Percentiles rank a stretch among this genome's conserved stretches.
Evolutionary conservation across 208 protist species (phyloP).

Genomic region (Crithidia thermophila): DNA sequence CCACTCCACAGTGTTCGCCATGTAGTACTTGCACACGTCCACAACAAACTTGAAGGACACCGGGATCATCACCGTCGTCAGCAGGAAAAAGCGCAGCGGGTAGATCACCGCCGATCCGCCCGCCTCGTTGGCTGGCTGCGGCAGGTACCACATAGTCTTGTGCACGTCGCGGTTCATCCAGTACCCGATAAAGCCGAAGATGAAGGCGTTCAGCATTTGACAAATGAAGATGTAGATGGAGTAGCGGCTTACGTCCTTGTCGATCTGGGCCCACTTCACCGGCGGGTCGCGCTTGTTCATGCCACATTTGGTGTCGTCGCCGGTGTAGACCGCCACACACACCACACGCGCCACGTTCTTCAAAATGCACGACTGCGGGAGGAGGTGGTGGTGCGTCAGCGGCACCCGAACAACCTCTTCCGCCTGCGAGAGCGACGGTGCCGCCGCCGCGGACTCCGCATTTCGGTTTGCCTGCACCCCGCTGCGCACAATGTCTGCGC

Average conservation of each 20-base stretch:
- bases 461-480: not conserved
- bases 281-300: conserved; percentile 90
- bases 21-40: conserved; percentile 95
- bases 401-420: conserved; percentile 30
- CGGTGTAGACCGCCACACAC: conserved; percentile 95
- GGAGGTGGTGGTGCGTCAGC: conserved; percentile 65
- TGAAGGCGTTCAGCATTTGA: conserved; percentile 77
- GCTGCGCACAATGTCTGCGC: conserved; percentile 35
- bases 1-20: conserved; percentile 91
- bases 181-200: conserved; percentile 88
- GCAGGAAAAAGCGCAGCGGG: conserved; percentile 93
- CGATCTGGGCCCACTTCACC: conserved; percentile 94
- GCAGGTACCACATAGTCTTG: conserved; percentile 73
- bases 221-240: conserved; percentile 89
- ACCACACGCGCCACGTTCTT: conserved; percentile 84
- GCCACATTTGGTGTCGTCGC: conserved; percentile 95
- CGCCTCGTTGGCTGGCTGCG: conserved; percentile 34
- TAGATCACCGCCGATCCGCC: conserved; percentile 74
- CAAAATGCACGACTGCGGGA: conserved; percentile 89
- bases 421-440: not conserved
- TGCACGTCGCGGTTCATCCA: conserved; percentile 47
- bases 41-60: conserved; percentile 97
- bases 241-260: conserved; percentile 85
- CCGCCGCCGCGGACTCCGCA: not conserved
- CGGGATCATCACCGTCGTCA: conserved; percentile 97